Base-by-base conservation (phyloP, 805 yeast species). In the Schwanniomyces yamadae region DNA sequence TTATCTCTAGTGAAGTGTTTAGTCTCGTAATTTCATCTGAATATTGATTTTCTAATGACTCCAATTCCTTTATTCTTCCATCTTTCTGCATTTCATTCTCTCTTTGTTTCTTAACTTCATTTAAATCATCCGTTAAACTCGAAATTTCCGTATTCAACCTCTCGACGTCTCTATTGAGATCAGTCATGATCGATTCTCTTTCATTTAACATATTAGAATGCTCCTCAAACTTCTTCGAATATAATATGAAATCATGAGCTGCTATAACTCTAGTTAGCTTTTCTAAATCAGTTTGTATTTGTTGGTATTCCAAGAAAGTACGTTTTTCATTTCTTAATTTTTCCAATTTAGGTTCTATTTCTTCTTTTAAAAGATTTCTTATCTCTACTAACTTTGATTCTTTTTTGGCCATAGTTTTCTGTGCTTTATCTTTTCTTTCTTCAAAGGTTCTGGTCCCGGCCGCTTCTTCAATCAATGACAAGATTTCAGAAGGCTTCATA, bases 401-500 rank as follows among this genome's bases (percentile, higher is more conserved):
- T 52, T 91, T 91, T 61, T 89, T 90, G 1, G 82, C 75, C 88
- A 93, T 88, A 2, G 96, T 87, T 54, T 85, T 82, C 50, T 87
- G 84, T 0, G 98, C 96, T 55, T 85, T 86, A 40, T 85, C 95
- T 50, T 91, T 81, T 45, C 96, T 78, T 43, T 89, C 95, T 59
- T 93, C 98, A 54, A 87, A 93, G 73, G 91, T 86, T 45, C 91
- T 80, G 0, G 99, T 93, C 5, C 99, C 99, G 0, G 99, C 96
- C 0, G 99, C 99, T 63, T 93, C 99, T 61, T 93, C 99, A 36
- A 93, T 88, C 48, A 93, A 71, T 4, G 96, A 82, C 44, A 93
- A 63, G 27, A 91, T 85, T 59, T 93, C 98, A 1, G 78, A 68
- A 1, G 99, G 95, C 50, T 86, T 88, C 98, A 93, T 93, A 59